Evolutionary conservation across 192 early-diverging fungal genomes (phyloP).

Genomic region (Chytriomyces hyalinus): DNA sequence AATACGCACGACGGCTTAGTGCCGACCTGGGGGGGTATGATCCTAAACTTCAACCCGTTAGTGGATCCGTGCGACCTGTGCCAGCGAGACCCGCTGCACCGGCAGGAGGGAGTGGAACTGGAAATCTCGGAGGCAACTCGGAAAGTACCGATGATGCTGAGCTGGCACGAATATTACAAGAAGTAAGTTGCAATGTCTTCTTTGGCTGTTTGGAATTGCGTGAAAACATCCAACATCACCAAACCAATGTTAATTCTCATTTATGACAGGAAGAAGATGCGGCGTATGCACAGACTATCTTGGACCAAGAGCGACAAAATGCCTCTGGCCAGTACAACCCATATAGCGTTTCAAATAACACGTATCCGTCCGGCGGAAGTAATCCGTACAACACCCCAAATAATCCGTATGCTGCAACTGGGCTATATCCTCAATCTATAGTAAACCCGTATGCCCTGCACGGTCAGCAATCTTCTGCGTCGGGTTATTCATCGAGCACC

Average conservation of each 20-base stretch:
- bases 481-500: no score
- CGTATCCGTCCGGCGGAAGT: no score
- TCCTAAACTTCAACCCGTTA: background rate
- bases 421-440: no score
- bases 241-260: background rate
- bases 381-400: no score
- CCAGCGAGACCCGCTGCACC: background rate
- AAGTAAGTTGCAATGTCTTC: background rate
- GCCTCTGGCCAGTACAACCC: background rate
- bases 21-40: background rate
- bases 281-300: background rate
- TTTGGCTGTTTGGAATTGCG: background rate
- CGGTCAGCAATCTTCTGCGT: no score
- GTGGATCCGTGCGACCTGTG: constrained; percentile 1
- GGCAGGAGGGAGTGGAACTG: background rate
- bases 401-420: no score
- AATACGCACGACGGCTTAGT: background rate
- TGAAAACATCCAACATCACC: background rate
- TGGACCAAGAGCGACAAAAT: background rate
- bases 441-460: no score
- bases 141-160: constrained; percentile 1
- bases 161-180: constrained; percentile 8
- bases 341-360: background rate
- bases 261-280: background rate
- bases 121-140: background rate